Evolutionary conservation across 2,329 filamentous ascomycete species (phyloP).

Genomic region (Epichloe typhina): DNA sequence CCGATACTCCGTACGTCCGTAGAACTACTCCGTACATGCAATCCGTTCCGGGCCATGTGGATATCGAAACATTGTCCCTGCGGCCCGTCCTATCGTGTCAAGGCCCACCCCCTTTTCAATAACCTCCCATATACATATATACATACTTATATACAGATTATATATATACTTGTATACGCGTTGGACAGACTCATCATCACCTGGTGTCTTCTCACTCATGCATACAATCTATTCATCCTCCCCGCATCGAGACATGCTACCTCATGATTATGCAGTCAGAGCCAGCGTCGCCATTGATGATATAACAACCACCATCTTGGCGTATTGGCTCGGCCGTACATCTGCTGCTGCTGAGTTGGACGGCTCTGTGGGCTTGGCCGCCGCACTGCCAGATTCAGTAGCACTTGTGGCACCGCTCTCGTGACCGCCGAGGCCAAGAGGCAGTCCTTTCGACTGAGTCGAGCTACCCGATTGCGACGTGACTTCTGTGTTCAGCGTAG

Average conservation of each 20-base stretch:
- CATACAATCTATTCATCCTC: background rate
- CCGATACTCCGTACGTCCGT: no score
- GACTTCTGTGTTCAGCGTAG: background rate
- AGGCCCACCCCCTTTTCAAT: background rate
- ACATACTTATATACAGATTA: no score
- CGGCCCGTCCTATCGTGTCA: background rate
- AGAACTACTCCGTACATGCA: no score
- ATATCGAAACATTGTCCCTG: conserved; percentile 1
- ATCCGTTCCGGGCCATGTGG: background rate
- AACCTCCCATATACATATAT: background rate
- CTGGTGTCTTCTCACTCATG: background rate
- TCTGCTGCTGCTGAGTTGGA: conserved; percentile 5
- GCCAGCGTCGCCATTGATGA: background rate
- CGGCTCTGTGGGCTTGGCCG: conserved; percentile 5
- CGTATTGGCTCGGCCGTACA: background rate
- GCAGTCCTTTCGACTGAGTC: background rate
- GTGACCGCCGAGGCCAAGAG: conserved; percentile 11
- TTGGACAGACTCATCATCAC: background rate
- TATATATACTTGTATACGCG: background rate
- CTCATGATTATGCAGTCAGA: background rate
- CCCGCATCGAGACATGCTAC: background rate
- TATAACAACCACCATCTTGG: conserved; percentile 1
- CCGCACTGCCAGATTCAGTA: background rate
- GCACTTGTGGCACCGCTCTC: conserved; percentile 5
- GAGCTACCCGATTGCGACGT: background rate